Conservation (phyloP, 768 basidiomycete species). For the Leccinum olivaceopallidum region DNA sequence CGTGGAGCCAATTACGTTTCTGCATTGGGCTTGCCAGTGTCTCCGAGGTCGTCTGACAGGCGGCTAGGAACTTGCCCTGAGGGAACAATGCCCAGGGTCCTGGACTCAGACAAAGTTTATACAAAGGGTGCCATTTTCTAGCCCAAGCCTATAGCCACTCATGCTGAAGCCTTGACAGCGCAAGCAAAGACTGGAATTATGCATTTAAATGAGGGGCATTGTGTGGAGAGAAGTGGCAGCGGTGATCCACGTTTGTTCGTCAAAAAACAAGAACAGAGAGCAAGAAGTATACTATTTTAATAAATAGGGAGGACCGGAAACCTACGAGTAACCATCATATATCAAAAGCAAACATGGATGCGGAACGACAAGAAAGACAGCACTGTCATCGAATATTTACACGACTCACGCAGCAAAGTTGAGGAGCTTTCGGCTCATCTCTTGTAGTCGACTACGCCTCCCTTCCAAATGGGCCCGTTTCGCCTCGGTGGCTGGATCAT, state of each 20-base stretch:
- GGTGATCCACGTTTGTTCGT: not conserved
- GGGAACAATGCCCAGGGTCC: too few species aligned
- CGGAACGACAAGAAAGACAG: not conserved
- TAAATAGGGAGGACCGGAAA: not conserved
- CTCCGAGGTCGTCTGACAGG: too few species aligned
- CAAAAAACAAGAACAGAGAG: not conserved
- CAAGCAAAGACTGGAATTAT: too few species aligned
- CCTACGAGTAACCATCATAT: not conserved
- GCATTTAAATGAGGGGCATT: too few species aligned
- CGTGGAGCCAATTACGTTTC: not conserved
- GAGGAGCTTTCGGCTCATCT: slow-evolving; percentile 38
- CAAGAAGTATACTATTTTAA: too few species aligned
- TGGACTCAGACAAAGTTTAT: too few species aligned
- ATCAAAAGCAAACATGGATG: not conserved
- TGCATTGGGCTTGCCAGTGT: not conserved
- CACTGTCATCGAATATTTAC: not conserved
- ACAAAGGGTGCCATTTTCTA: too few species aligned
- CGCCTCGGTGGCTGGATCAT: slow-evolving; percentile 41
- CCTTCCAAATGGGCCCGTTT: slow-evolving; percentile 37
- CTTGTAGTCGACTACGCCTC: slow-evolving; percentile 38
- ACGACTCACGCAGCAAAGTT: slow-evolving; percentile 24
- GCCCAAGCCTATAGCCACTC: too few species aligned
- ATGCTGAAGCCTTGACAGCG: too few species aligned
- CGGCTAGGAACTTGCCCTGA: too few species aligned
- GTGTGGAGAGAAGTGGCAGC: not conserved